Percentiles rank a stretch among this genome's conserved stretches.
These are phyloP conservation scores for Blastomyces silverae DNA, from an alignment of 2,329 filamentous ascomycete genomes.

Conservation along the genomic window DNA sequence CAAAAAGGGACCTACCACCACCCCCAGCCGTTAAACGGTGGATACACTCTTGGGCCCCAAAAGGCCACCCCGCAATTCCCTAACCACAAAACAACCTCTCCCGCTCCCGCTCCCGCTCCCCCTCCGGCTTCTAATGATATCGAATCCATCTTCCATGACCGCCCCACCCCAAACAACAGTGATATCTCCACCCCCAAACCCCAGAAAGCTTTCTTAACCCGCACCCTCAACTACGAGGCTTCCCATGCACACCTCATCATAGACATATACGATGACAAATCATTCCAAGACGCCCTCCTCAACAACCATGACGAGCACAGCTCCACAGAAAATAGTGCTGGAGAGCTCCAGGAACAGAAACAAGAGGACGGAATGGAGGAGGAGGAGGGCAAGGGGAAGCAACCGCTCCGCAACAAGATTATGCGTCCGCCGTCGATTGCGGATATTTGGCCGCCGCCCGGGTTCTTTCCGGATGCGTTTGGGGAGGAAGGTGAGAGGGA, in stretches of 20 bases:
- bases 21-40: too few relatives aligned
- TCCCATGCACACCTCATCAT: neutral
- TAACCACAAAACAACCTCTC: neutral
- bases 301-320: neutral
- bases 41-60: neutral
- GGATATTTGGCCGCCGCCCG: slow-evolving; percentile 40
- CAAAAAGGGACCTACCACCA: neutral
- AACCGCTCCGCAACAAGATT: slow-evolving; percentile 24
- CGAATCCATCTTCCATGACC: slow-evolving; percentile 42
- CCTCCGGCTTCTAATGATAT: slow-evolving; percentile 28
- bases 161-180: slow-evolving; percentile 42
- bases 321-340: too few relatives aligned
- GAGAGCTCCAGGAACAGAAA: neutral
- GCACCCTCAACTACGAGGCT: neutral
- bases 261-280: neutral
- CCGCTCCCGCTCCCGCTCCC: slow-evolving; percentile 4
- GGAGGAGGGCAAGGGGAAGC: neutral
- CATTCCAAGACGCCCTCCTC: neutral
- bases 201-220: neutral
- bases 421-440: slow-evolving; percentile 37
- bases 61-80: neutral
- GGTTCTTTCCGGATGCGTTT: slow-evolving; percentile 39
- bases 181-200: slow-evolving; percentile 25
- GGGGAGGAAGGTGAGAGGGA: slow-evolving; percentile 22
- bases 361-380: neutral